Conservation (phyloP, 305 asterid species). For the Coffea humblotiana region DNA sequence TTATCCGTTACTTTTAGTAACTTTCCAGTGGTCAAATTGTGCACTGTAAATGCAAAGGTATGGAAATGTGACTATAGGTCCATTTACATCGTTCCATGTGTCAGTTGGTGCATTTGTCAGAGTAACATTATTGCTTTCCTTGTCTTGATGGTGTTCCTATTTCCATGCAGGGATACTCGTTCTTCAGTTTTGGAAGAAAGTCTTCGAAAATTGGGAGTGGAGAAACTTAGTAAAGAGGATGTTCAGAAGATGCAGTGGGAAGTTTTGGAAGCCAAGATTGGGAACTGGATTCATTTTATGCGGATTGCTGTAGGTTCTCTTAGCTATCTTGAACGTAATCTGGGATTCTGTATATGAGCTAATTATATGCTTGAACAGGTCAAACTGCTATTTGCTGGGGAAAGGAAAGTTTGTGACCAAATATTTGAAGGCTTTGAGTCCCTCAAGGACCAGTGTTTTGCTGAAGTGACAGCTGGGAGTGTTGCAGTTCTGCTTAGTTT, state of each 20-base stretch:
- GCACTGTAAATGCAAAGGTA: neutral
- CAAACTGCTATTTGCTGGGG: constrained; percentile 90
- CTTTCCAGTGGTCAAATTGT: neutral
- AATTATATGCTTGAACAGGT: constrained; percentile 58
- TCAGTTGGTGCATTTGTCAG: constrained; percentile 13
- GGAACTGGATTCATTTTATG: constrained; percentile 99
- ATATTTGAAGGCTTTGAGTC: constrained; percentile 82
- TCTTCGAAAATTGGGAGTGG: constrained; percentile 94
- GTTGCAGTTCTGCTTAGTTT: constrained; percentile 91
- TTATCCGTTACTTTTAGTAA: neutral
- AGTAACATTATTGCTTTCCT: neutral
- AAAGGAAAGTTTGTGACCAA: constrained; percentile 90
- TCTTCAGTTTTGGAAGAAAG: constrained; percentile 88
- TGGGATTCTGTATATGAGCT: constrained; percentile 15
- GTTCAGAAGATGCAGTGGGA: constrained; percentile 99
- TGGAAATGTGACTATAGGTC: neutral
- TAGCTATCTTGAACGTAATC: neutral
- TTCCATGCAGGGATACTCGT: constrained; percentile 70
- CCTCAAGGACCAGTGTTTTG: constrained; percentile 88
- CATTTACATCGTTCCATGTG: neutral
- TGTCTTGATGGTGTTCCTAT: constrained; percentile 2
- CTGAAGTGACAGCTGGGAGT: constrained; percentile 88
- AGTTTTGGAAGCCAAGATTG: constrained; percentile 95
- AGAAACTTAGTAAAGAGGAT: constrained; percentile 98
- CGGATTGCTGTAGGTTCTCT: constrained; percentile 78